Evolutionary conservation across 2,329 filamentous ascomycete genomes (phyloP).

Genomic region (Lecanicillium sp.): DNA sequence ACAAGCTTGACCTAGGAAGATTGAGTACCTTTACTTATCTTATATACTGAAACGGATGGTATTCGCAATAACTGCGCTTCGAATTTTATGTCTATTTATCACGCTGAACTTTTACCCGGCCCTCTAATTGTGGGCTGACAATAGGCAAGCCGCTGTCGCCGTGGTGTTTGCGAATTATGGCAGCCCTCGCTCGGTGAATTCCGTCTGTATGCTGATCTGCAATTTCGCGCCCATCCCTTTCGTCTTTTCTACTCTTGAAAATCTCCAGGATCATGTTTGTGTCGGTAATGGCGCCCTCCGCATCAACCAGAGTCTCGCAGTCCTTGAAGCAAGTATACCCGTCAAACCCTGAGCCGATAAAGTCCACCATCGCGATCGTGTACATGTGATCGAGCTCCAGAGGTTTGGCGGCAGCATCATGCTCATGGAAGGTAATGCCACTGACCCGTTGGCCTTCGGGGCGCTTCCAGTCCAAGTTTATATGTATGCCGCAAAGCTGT

Average conservation of each 20-base stretch:
- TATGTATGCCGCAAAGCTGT: constrained; percentile 14
- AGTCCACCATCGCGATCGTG: constrained; percentile 11
- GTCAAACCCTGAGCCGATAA: constrained; percentile 17
- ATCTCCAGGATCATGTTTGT: constrained; percentile 14
- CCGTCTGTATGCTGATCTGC: constrained; percentile 4
- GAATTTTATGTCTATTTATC: no score
- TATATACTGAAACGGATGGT: no score
- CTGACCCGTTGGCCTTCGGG: constrained; percentile 7
- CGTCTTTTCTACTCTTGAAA: constrained; percentile 1
- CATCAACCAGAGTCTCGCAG: constrained; percentile 12
- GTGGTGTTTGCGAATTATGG: not conserved
- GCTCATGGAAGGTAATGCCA: not conserved
- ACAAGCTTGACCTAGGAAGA: no score
- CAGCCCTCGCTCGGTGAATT: constrained; percentile 1
- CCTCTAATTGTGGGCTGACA: not conserved
- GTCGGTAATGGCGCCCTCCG: constrained; percentile 17
- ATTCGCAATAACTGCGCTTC: no score
- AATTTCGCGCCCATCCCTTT: not conserved
- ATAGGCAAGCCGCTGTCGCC: not conserved
- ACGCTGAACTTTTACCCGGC: not conserved
- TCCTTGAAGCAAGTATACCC: constrained; percentile 14
- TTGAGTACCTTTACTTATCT: no score
- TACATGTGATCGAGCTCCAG: not conserved
- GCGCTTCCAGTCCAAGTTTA: constrained; percentile 12
- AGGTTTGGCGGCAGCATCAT: not conserved